Percentiles rank a stretch among this genome's conserved stretches.
These are phyloP conservation scores for Cryphonectria radicalis DNA, from an alignment of 2,329 filamentous ascomycete genomes.

Conservation along the genomic window DNA sequence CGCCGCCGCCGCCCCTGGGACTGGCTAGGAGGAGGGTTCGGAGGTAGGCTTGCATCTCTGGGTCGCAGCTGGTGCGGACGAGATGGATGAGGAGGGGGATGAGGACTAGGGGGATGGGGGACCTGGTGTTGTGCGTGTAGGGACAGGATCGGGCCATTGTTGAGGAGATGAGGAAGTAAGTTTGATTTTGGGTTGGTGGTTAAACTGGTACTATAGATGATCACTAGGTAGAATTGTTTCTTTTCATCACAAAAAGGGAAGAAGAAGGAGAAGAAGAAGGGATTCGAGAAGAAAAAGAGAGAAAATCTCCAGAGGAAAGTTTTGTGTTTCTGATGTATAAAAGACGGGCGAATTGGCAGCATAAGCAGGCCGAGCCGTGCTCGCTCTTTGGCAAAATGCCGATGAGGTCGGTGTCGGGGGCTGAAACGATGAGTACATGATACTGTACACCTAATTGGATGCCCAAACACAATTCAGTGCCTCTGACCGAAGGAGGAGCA, in stretches of 20 bases:
- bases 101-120: constrained; percentile 24
- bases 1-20: constrained; percentile 13
- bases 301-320: background rate
- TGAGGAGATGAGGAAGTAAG: no score
- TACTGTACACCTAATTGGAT: background rate
- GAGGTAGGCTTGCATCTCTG: constrained; percentile 16
- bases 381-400: background rate
- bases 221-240: no score
- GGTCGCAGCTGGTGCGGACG: constrained; percentile 19
- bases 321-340: no score
- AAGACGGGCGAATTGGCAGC: background rate
- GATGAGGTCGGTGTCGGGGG: background rate
- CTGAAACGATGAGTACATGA: background rate
- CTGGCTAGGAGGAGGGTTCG: background rate
- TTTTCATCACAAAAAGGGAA: no score
- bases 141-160: constrained; percentile 23
- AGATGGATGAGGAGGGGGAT: constrained; percentile 26
- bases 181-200: no score
- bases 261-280: no score
- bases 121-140: constrained; percentile 9
- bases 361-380: background rate
- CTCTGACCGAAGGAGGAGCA: background rate
- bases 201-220: no score
- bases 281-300: background rate
- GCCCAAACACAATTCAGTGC: background rate